Evolutionary conservation across 495 filamentous ascomycete genomes (phyloP).

Genomic region (Astrothelium subdiscretum): DNA sequence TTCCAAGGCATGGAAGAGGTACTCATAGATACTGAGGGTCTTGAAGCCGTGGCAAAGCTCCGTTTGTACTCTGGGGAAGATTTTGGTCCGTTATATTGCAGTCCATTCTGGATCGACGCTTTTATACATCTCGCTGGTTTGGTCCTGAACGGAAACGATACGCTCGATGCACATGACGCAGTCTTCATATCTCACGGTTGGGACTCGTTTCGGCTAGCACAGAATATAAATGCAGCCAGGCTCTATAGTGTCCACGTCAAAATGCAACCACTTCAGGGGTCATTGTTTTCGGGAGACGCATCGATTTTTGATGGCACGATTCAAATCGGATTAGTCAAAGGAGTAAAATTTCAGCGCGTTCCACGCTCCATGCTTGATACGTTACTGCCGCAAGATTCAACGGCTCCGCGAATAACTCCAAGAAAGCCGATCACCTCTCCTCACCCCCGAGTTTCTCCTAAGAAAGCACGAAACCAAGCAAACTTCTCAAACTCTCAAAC

Average conservation of each 20-base stretch:
- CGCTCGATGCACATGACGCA: constrained; percentile 1
- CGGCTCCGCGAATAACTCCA: constrained; percentile 7
- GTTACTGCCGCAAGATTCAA: constrained; percentile 6
- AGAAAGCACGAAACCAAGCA: constrained; percentile 8
- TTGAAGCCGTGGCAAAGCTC: constrained; percentile 36
- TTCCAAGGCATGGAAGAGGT: constrained; percentile 14
- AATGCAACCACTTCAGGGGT: constrained; percentile 4
- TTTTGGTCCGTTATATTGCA: constrained; percentile 7
- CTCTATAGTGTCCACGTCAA: constrained; percentile 4
- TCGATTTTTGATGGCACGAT: constrained; percentile 10
- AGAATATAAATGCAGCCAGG: not conserved
- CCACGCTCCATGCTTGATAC: constrained; percentile 7
- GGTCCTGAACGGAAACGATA: constrained; percentile 12
- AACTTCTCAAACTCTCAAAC: not conserved
- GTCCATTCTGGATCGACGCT: constrained; percentile 11
- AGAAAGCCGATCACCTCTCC: constrained; percentile 4
- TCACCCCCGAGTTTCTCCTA: constrained; percentile 6
- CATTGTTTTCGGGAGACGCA: constrained; percentile 5
- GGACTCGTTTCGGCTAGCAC: not conserved
- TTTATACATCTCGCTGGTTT: constrained; percentile 17
- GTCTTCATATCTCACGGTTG: constrained; percentile 8
- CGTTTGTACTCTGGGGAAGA: constrained; percentile 2
- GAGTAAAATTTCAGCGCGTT: constrained; percentile 7
- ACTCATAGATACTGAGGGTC: constrained; percentile 6
- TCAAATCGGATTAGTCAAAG: too few species aligned